A percentile compares a stretch with the other conserved stretches of the same genome.
phyloP scores from a whole-genome alignment of 352 stramenopile species.

The Pythium vanterpoolii region DNA sequence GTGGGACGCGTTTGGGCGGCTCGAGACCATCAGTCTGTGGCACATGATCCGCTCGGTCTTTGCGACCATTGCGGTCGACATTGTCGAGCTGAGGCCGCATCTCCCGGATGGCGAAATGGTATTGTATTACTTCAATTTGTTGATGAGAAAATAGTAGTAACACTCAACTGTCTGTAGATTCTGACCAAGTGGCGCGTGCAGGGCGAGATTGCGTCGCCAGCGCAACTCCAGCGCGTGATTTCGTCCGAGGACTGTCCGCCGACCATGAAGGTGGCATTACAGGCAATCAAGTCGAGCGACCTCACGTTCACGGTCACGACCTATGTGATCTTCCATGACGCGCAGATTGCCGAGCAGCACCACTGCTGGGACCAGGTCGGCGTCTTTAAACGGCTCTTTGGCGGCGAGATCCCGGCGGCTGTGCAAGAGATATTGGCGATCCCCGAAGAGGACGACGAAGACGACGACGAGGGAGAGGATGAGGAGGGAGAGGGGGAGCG shows the following conservation, averaged over 20 bases:
- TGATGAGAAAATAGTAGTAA: neutral
- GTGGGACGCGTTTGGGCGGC: constrained; percentile 66
- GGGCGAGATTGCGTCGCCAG: constrained; percentile 62
- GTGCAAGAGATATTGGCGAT: constrained; percentile 61
- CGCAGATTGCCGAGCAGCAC: constrained; percentile 68
- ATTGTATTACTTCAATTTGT: neutral
- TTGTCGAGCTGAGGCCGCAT: constrained; percentile 74
- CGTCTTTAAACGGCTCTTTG: constrained; percentile 80
- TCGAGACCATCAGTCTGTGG: constrained; percentile 77
- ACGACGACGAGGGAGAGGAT: constrained; percentile 1
- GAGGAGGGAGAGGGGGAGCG: neutral
- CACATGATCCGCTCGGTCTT: constrained; percentile 82
- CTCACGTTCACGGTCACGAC: constrained; percentile 83
- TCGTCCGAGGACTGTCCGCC: constrained; percentile 65
- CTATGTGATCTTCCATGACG: constrained; percentile 78
- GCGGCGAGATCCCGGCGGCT: constrained; percentile 56
- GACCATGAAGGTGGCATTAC: constrained; percentile 62
- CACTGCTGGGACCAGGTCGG: constrained; percentile 83
- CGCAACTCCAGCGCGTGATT: constrained; percentile 59
- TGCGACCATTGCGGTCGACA: constrained; percentile 70
- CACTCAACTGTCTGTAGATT: constrained; percentile 31
- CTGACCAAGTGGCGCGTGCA: constrained; percentile 83
- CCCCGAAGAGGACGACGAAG: constrained; percentile 30
- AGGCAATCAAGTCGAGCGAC: constrained; percentile 79
- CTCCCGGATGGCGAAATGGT: constrained; percentile 75